Conservation (phyloP, 495 filamentous ascomycete genomes). For the Penicillium lagena region DNA sequence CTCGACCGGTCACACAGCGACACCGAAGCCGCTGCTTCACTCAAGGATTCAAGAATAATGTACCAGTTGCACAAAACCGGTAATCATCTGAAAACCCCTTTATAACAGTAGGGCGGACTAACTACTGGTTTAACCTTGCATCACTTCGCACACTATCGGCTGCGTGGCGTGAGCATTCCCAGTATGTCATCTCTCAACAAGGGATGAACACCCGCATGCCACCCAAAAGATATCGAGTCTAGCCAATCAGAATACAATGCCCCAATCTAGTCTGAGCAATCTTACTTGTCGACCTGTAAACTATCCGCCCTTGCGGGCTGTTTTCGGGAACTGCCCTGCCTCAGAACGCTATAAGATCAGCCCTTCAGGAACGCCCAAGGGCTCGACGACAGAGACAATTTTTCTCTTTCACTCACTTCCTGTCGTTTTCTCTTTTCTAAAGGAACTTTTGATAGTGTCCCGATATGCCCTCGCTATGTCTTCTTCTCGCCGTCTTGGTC, state of each 20-base stretch:
- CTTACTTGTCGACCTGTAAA: background rate
- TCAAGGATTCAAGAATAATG: too few relatives aligned
- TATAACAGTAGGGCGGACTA: too few relatives aligned
- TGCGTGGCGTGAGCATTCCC: conserved; percentile 9
- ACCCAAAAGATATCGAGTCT: background rate
- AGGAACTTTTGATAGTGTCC: background rate
- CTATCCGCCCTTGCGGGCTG: conserved; percentile 8
- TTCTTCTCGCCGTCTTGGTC: conserved; percentile 6
- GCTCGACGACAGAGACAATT: background rate
- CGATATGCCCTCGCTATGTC: background rate
- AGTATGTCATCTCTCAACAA: conserved; percentile 12
- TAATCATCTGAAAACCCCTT: too few relatives aligned
- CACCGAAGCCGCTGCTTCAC: too few relatives aligned
- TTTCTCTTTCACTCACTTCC: background rate
- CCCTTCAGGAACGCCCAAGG: background rate
- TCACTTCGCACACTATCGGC: conserved; percentile 13
- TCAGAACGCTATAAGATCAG: conserved; percentile 3
- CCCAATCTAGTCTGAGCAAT: background rate
- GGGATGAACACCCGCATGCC: conserved; percentile 6
- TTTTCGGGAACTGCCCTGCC: conserved; percentile 3
- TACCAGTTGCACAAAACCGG: background rate
- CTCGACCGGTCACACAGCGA: too few relatives aligned
- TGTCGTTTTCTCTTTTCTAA: background rate
- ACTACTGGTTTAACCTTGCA: conserved; percentile 16
- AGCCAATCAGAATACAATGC: conserved; percentile 9